phyloP scores from a whole-genome alignment of 176 grass and related monocot genomes.

The Microstegium vimineum region DNA sequence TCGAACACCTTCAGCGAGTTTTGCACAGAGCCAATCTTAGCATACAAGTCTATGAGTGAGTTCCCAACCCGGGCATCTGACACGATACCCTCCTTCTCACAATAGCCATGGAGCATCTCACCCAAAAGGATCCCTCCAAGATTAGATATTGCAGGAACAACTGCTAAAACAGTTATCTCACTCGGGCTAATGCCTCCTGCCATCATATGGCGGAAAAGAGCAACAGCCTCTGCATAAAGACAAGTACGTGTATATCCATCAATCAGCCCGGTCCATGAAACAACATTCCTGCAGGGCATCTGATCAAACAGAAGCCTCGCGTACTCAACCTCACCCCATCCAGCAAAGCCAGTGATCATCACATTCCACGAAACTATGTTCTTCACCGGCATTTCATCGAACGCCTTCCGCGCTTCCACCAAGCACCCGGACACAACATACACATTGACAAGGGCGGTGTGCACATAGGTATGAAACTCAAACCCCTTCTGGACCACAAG shows the following conservation, averaged over 20 bases:
- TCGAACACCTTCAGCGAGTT: constrained; percentile 43
- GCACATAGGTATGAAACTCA: constrained; percentile 36
- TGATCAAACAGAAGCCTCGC: constrained; percentile 44
- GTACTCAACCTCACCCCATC: constrained; percentile 35
- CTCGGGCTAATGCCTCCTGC: constrained; percentile 26
- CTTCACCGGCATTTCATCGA: constrained; percentile 53
- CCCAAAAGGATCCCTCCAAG: constrained; percentile 33
- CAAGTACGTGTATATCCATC: constrained; percentile 44
- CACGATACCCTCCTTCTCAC: constrained; percentile 36
- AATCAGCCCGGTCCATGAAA: constrained; percentile 66
- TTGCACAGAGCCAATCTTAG: constrained; percentile 48
- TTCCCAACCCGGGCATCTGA: constrained; percentile 46
- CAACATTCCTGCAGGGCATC: constrained; percentile 49
- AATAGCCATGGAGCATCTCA: constrained; percentile 37
- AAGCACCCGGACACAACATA: constrained; percentile 28
- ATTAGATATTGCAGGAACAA: constrained; percentile 46
- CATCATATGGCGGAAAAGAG: constrained; percentile 50
- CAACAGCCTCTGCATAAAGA: constrained; percentile 21
- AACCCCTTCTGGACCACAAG: constrained; percentile 36
- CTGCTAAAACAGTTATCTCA: constrained; percentile 53
- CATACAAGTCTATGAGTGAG: constrained; percentile 69
- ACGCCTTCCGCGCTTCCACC: constrained; percentile 29
- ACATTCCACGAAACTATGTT: constrained; percentile 61
- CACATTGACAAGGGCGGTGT: constrained; percentile 36
- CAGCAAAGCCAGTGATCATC: constrained; percentile 53